Evolutionary conservation across 2,329 filamentous ascomycete species (phyloP), one percentile per base, ranked within the genome.

Genomic region (Fusarium stilboides): DNA sequence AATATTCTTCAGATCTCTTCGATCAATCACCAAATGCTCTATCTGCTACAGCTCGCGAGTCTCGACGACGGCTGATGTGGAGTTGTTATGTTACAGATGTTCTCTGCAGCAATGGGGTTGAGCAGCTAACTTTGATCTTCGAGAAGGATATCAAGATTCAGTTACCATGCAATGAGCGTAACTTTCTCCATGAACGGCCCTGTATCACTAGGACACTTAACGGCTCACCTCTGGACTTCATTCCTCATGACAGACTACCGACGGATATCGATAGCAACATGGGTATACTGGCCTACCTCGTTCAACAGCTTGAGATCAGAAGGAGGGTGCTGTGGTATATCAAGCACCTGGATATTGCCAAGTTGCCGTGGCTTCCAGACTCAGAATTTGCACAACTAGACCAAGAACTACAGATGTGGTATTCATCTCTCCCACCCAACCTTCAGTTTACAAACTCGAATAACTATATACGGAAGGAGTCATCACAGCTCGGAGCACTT

Each of bases 71-170:
- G 2, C 57, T 71, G n/a, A 71, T 71, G 69, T 71, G 63, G 62
- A 68, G 62, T 17, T 69, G 67, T 40, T 71, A 70, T 45, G 52
- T 70, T 10, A 65, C 62, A 15, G 69, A 70, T 43, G 65, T 57
- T 10, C 57, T 65, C 12, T 57, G 49, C 6, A 59, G 69, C 36
- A 68, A 60, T 7, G 69, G 69, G 6, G 69, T 72, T 12, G 69
- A 72, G 17, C 59, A 68, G 13, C 22, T 70, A 9, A 63, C 65
- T 17, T 10, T 70, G 50, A 53, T 70, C 9, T 53, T 60, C 26
- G 68, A 70, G 43, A 65, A 60, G 36, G 57, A 70, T 43, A 20
- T 68, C 17, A 56, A 57, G 19, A 70, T 70, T n/a, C 68, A 65
- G 44, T 56, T 68, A 3, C 68, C 68, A n/a, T 65, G 62, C 9